Conservation (phyloP, 2,329 filamentous ascomycete species). For the Phymatotrichopsis omnivora region DNA sequence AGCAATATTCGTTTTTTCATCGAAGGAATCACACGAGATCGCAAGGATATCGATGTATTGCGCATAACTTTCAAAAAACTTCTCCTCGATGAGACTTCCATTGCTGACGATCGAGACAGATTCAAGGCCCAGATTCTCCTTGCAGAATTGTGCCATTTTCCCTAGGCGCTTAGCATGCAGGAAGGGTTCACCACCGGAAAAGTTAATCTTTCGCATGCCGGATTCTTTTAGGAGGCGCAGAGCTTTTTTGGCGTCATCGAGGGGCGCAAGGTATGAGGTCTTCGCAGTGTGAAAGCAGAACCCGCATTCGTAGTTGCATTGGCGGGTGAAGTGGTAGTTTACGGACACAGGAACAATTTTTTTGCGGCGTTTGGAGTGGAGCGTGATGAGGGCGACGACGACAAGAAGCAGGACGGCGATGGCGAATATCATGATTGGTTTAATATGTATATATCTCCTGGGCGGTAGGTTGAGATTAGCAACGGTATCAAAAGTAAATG, state of each 20-base stretch:
- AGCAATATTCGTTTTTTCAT: slow-evolving; percentile 41
- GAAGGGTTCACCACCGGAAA: slow-evolving; percentile 48
- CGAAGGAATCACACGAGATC: slow-evolving; percentile 48
- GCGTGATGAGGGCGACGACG: neutral
- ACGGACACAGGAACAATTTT: slow-evolving; percentile 38
- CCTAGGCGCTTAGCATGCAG: slow-evolving; percentile 41
- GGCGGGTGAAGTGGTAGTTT: slow-evolving; percentile 42
- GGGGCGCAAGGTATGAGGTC: slow-evolving; percentile 38
- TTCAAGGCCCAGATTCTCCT: slow-evolving; percentile 42
- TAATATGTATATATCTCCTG: too few species aligned
- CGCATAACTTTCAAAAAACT: slow-evolving; percentile 39
- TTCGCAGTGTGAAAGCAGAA: slow-evolving; percentile 51
- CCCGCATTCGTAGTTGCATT: slow-evolving; percentile 42
- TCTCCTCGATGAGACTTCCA: slow-evolving; percentile 40
- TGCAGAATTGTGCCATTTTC: slow-evolving; percentile 41
- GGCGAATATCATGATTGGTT: neutral
- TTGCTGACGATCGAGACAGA: slow-evolving; percentile 47
- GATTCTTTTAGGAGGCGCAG: slow-evolving; percentile 41
- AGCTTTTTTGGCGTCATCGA: slow-evolving; percentile 39
- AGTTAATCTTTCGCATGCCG: slow-evolving; percentile 48
- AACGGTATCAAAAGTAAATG: too few species aligned
- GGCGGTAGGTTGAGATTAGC: too few species aligned
- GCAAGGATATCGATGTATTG: slow-evolving; percentile 45
- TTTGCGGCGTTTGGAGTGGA: too few species aligned
- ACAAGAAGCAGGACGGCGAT: neutral